These are phyloP conservation scores for Cymbopogon flexuosus DNA, from an alignment of 202 grass and related monocot species.

Conservation along the genomic window DNA sequence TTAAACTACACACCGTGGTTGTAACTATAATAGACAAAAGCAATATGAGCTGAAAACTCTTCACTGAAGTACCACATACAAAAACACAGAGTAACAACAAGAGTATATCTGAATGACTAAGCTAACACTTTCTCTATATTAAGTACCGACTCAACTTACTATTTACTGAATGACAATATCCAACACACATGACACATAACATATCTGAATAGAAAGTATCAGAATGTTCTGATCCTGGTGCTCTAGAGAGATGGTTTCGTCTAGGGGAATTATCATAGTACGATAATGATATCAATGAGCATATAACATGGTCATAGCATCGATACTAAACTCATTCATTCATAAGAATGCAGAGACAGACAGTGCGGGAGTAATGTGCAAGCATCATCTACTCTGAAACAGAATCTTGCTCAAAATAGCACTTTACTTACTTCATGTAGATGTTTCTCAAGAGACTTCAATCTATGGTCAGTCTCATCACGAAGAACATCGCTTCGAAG, in stretches of 20 bases:
- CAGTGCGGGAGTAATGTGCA: neutral
- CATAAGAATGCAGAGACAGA: slow-evolving; percentile 13
- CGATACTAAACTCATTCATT: neutral
- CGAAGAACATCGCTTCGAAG: slow-evolving; percentile 71
- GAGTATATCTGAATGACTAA: neutral
- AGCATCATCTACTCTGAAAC: neutral
- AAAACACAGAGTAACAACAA: neutral
- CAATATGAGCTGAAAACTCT: neutral
- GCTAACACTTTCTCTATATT: neutral
- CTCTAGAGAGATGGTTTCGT: neutral
- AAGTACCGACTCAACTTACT: neutral
- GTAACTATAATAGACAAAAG: neutral
- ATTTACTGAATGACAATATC: slow-evolving; percentile 16
- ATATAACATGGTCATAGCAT: slow-evolving; percentile 6
- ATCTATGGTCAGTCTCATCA: slow-evolving; percentile 60
- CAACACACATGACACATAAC: neutral
- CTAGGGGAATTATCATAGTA: neutral
- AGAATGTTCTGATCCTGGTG: neutral
- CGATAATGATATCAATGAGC: neutral
- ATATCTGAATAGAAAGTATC: neutral
- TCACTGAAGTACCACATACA: neutral
- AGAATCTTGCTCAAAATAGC: slow-evolving; percentile 1
- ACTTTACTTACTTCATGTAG: slow-evolving; percentile 79
- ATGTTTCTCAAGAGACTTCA: slow-evolving; percentile 95
- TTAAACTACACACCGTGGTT: neutral